phyloP scores from a whole-genome alignment of 805 yeast species.

The Ogataea paraovalis region DNA sequence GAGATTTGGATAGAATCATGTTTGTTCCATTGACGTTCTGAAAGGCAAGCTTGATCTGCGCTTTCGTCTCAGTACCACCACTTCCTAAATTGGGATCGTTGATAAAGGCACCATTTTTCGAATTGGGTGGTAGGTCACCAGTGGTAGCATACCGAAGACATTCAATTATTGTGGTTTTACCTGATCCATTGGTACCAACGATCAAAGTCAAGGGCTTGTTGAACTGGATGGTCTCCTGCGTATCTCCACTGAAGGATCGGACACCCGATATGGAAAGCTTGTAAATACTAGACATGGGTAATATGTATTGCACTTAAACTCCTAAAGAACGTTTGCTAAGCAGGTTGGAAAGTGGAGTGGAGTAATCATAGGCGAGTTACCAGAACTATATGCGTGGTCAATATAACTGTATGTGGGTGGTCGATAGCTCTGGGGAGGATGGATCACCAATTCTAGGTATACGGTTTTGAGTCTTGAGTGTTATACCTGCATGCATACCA shows the following conservation, averaged over 20 bases:
- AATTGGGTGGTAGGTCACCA: conserved; percentile 92
- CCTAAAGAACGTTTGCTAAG: too few species aligned
- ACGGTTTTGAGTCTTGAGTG: too few species aligned
- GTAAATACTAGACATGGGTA: conserved; percentile 40
- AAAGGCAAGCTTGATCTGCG: conserved; percentile 88
- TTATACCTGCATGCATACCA: too few species aligned
- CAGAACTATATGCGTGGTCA: too few species aligned
- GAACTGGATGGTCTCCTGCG: conserved; percentile 82
- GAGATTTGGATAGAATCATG: conserved; percentile 83
- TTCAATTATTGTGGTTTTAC: conserved; percentile 94
- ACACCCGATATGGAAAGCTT: conserved; percentile 80
- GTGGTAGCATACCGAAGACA: conserved; percentile 92
- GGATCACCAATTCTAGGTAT: too few species aligned
- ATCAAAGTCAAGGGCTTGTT: conserved; percentile 88
- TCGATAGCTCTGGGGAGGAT: too few species aligned
- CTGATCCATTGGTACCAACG: conserved; percentile 95
- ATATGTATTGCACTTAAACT: too few species aligned
- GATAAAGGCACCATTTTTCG: conserved; percentile 93
- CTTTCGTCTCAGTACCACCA: conserved; percentile 73
- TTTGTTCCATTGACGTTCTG: conserved; percentile 64
- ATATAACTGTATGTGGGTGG: too few species aligned
- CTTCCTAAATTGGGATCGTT: conserved; percentile 79
- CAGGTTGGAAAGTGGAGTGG: too few species aligned
- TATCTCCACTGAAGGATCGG: conserved; percentile 84
- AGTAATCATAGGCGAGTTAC: too few species aligned